phyloP scores from a whole-genome alignment of 306 rosid genomes.

The Lablab purpureus region DNA sequence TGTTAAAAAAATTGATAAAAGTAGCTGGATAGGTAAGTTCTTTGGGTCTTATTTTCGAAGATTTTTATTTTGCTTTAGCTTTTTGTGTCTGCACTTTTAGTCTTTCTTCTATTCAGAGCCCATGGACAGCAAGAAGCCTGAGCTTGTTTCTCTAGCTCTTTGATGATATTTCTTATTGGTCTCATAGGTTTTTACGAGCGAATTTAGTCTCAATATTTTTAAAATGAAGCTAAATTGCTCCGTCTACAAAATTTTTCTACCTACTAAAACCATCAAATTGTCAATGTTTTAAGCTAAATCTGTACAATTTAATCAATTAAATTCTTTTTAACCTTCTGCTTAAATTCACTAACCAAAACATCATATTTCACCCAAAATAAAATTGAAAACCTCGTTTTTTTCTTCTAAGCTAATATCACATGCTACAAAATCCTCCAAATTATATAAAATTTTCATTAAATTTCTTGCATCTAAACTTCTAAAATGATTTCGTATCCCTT shows the following conservation, averaged over 20 bases:
- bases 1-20: not conserved
- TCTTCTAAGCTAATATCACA: not conserved
- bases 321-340: not conserved
- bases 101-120: conserved; percentile 20
- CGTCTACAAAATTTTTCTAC: not conserved
- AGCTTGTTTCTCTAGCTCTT: not conserved
- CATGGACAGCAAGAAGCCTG: not conserved
- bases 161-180: conserved; percentile 14
- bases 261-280: not conserved
- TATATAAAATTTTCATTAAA: not conserved
- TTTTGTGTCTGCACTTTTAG: conserved; percentile 10
- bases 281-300: not conserved
- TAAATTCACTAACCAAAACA: not conserved
- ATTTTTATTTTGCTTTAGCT: not conserved
- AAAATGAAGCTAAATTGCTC: not conserved
- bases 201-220: not conserved
- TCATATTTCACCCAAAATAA: not conserved
- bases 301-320: not conserved
- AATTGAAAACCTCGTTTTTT: not conserved
- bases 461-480: too few species aligned
- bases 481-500: not conserved
- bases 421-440: not conserved
- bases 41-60: not conserved
- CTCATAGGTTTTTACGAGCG: not conserved
- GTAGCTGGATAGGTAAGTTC: not conserved